A percentile compares a stretch with the other conserved stretches of the same genome.
Conservation (phyloP, 148 eudicot species). For the Fagopyrum esculentum region DNA sequence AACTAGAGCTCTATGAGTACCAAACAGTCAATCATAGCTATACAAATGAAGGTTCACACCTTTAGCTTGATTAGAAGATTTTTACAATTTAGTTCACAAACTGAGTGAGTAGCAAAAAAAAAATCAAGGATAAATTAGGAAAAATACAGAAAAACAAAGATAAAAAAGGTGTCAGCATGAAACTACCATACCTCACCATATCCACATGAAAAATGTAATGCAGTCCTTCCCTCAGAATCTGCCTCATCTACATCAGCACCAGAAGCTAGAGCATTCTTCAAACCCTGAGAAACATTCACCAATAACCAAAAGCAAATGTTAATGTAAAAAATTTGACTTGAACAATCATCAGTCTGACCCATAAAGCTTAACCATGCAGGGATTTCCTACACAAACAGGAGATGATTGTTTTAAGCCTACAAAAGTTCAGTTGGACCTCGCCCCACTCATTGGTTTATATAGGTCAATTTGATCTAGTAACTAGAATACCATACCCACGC, state of each 20-base stretch:
- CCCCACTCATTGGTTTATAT: neutral
- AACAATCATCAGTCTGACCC: neutral
- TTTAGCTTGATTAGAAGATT: neutral
- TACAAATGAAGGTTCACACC: neutral
- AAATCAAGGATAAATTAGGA: neutral
- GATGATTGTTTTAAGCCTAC: too few species aligned
- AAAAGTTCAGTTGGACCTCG: too few species aligned
- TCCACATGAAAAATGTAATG: conserved; percentile 98
- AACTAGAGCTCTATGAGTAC: neutral
- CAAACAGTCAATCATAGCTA: neutral
- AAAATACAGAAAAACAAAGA: neutral
- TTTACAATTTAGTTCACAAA: neutral
- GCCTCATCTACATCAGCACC: conserved; percentile 92
- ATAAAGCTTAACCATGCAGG: too few species aligned
- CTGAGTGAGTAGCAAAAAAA: neutral
- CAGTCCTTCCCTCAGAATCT: conserved; percentile 95
- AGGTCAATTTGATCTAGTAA: neutral
- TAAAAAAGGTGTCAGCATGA: neutral
- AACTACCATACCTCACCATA: conserved; percentile 79
- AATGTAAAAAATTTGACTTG: neutral
- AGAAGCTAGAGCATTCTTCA: conserved; percentile 65
- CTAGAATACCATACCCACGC: neutral
- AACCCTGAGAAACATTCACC: conserved; percentile 33
- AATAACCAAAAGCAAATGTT: too few species aligned
- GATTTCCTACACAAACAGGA: too few species aligned